Conservation (phyloP, 768 basidiomycete species). For the Lepiota subincarnata region DNA sequence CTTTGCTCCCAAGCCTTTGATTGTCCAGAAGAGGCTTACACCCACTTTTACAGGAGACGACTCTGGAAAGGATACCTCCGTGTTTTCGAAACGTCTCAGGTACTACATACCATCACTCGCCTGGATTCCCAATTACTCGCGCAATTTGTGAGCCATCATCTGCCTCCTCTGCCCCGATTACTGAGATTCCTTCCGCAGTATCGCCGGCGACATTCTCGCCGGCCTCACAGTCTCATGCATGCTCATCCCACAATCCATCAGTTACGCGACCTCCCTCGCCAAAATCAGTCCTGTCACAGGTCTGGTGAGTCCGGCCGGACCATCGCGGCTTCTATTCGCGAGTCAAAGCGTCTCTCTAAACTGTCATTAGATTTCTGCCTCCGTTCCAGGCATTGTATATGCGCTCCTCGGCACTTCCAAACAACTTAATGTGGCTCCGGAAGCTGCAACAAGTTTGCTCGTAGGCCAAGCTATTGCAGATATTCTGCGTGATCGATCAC, state of each 20-base stretch:
- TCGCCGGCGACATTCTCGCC: constrained; percentile 65
- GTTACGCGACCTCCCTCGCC: constrained; percentile 86
- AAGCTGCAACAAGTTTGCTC: constrained; percentile 83
- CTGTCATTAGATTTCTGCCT: constrained; percentile 63
- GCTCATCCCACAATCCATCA: constrained; percentile 84
- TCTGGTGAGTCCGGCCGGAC: constrained; percentile 47
- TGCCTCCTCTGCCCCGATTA: neutral
- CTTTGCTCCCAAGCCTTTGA: neutral
- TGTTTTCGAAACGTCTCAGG: constrained; percentile 44
- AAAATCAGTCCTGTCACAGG: constrained; percentile 83
- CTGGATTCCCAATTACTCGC: constrained; percentile 78
- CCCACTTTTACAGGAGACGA: constrained; percentile 4
- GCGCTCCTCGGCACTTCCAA: constrained; percentile 84
- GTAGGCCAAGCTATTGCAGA: constrained; percentile 84
- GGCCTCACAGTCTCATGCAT: constrained; percentile 84
- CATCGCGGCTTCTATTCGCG: neutral
- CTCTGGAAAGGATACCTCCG: constrained; percentile 23
- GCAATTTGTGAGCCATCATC: constrained; percentile 50
- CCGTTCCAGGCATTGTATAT: constrained; percentile 85
- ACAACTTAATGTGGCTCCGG: constrained; percentile 82
- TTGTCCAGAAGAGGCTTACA: neutral
- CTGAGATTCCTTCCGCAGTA: constrained; percentile 18
- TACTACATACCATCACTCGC: constrained; percentile 76
- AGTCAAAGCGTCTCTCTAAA: neutral
- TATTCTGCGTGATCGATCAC: constrained; percentile 45